Percentiles rank a stretch among this genome's conserved stretches.
These are phyloP conservation scores for Eucalyptus erythrocorys DNA, from an alignment of 345 rosid species.

Conservation along the genomic window DNA sequence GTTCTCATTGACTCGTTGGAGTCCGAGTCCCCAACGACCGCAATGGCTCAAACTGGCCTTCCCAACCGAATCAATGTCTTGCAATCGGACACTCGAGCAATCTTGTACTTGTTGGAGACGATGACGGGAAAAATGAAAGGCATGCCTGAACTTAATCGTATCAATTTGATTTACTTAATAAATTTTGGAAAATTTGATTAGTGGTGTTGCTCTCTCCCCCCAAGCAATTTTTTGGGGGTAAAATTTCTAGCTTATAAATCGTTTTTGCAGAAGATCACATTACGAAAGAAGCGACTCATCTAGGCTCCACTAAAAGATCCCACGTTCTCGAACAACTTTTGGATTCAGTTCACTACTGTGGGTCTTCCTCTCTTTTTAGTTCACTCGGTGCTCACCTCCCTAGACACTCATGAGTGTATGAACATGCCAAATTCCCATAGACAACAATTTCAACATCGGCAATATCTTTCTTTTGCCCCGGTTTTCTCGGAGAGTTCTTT, in stretches of 20 bases:
- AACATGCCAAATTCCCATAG: not conserved
- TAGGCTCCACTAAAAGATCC: no score
- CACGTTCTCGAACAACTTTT: no score
- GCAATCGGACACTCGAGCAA: constrained; percentile 35
- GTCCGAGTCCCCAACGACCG: constrained; percentile 21
- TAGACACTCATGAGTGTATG: not conserved
- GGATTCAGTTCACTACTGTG: not conserved
- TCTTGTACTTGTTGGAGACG: constrained; percentile 53
- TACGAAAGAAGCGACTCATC: no score
- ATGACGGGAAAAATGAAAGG: constrained; percentile 34
- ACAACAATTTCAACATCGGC: not conserved
- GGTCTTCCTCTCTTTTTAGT: not conserved
- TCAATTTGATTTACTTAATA: no score
- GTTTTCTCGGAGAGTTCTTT: not conserved
- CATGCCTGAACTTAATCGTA: not conserved
- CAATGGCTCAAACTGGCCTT: not conserved
- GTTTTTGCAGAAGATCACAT: no score
- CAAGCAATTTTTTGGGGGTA: no score
- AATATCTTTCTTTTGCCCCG: not conserved
- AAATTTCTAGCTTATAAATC: no score
- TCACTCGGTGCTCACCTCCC: not conserved
- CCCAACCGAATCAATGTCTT: not conserved
- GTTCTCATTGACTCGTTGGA: constrained; percentile 25
- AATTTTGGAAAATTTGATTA: no score
- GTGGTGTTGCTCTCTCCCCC: no score